These are phyloP conservation scores for Volvariella surrecta DNA, from an alignment of 1,284 basidiomycete species.

Conservation along the genomic window DNA sequence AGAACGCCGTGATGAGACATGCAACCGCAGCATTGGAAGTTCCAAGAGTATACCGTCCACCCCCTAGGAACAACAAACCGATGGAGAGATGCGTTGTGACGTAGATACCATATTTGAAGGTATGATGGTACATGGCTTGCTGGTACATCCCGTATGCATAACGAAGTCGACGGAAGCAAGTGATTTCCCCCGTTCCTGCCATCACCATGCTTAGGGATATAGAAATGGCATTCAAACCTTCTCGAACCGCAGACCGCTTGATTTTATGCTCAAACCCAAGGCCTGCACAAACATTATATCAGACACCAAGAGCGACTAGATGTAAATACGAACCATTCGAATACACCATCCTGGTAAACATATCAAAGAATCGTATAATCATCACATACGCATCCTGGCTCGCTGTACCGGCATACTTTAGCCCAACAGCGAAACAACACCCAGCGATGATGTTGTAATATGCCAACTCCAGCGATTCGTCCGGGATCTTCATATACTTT, in stretches of 20 bases:
- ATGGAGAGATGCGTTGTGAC: slow-evolving; percentile 89
- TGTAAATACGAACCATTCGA: slow-evolving; percentile 41
- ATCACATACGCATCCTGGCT: slow-evolving; percentile 79
- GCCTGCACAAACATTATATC: slow-evolving; percentile 30
- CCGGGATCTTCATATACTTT: slow-evolving; percentile 42
- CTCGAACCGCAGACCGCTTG: slow-evolving; percentile 79
- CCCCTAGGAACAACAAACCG: slow-evolving; percentile 90
- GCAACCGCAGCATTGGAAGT: slow-evolving; percentile 90
- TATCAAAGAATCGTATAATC: slow-evolving; percentile 76
- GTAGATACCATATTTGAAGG: slow-evolving; percentile 83
- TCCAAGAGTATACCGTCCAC: slow-evolving; percentile 88
- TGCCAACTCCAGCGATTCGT: slow-evolving; percentile 77
- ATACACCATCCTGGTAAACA: slow-evolving; percentile 62
- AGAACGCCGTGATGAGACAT: slow-evolving; percentile 84
- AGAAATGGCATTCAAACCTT: slow-evolving; percentile 83
- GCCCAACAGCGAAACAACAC: slow-evolving; percentile 83
- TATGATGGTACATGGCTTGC: slow-evolving; percentile 67
- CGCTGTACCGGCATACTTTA: slow-evolving; percentile 93
- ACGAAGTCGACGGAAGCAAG: slow-evolving; percentile 81
- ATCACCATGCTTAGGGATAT: slow-evolving; percentile 86
- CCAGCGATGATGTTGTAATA: slow-evolving; percentile 88
- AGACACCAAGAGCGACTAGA: not conserved
- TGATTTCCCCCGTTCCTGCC: slow-evolving; percentile 94
- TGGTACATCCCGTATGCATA: slow-evolving; percentile 89
- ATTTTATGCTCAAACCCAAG: slow-evolving; percentile 79